phyloP scores from a whole-genome alignment of 1,284 basidiomycete genomes.

The Cryptococcus wingfieldii region DNA sequence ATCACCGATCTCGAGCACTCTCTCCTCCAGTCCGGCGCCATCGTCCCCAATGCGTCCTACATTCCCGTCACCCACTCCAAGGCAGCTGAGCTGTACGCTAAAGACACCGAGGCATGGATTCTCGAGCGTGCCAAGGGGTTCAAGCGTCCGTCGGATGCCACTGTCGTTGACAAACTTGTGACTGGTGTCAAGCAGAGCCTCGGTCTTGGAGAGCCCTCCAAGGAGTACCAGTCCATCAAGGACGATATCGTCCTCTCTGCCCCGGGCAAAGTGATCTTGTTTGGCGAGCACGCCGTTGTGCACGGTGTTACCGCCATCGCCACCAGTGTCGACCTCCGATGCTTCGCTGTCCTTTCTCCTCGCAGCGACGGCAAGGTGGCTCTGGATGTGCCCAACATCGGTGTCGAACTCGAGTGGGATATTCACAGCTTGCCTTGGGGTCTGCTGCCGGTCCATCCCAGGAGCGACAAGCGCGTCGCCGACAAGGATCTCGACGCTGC shows the following conservation, averaged over 20 bases:
- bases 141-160: constrained; percentile 26
- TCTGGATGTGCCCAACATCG: constrained; percentile 76
- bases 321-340: constrained; percentile 89
- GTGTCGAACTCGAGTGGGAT: constrained; percentile 77
- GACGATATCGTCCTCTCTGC: constrained; percentile 74
- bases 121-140: constrained; percentile 45
- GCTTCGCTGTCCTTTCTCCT: constrained; percentile 79
- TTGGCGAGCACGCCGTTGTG: constrained; percentile 98
- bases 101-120: constrained; percentile 38
- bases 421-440: constrained; percentile 82
- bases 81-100: constrained; percentile 34
- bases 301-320: constrained; percentile 96
- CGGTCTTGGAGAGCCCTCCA: constrained; percentile 17
- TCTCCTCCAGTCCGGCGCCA: constrained; percentile 84
- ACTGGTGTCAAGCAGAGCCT: constrained; percentile 33
- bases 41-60: constrained; percentile 48
- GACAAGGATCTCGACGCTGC: constrained; percentile 64
- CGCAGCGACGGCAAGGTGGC: constrained; percentile 70
- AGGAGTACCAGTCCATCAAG: constrained; percentile 29
- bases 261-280: constrained; percentile 96
- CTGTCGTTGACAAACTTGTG: constrained; percentile 26
- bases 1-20: constrained; percentile 93
- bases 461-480: constrained; percentile 49
- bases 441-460: constrained; percentile 56
- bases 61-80: constrained; percentile 25